Evolutionary conservation across 1,284 basidiomycete genomes (phyloP).

Genomic region (Cerioporus squamosus): DNA sequence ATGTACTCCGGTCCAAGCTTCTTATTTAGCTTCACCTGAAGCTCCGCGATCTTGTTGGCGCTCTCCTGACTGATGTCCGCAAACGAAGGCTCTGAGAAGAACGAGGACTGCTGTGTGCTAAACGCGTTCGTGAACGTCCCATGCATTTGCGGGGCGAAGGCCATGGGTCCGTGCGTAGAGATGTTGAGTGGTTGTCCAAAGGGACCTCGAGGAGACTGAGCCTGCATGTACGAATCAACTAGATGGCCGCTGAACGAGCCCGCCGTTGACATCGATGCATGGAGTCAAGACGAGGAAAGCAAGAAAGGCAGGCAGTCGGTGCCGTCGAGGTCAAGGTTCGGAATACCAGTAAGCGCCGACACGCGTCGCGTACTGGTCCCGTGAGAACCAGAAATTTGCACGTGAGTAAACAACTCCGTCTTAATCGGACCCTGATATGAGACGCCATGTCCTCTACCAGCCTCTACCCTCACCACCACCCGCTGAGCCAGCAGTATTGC

Average conservation of each 20-base stretch:
- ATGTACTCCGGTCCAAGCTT: conserved; percentile 95
- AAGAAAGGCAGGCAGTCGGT: not conserved
- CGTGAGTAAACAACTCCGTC: conserved; percentile 1
- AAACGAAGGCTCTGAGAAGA: conserved; percentile 36
- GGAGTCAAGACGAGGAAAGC: not conserved
- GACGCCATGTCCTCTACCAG: no score
- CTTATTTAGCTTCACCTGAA: conserved; percentile 86
- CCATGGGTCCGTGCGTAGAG: conserved; percentile 55
- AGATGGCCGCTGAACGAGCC: conserved; percentile 55
- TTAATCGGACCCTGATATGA: no score
- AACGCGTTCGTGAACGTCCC: conserved; percentile 38
- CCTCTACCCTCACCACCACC: no score
- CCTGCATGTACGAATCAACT: conserved; percentile 43
- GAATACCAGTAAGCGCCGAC: conserved; percentile 2
- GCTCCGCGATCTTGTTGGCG: conserved; percentile 65
- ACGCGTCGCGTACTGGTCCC: conserved; percentile 18
- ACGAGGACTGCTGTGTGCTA: conserved; percentile 18
- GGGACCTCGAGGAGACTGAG: conserved; percentile 32
- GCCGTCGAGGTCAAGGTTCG: conserved; percentile 3
- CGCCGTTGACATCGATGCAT: conserved; percentile 41
- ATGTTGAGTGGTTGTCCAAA: conserved; percentile 42
- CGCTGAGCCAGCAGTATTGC: no score
- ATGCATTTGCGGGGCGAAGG: conserved; percentile 61
- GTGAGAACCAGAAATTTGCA: conserved; percentile 8
- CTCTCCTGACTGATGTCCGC: conserved; percentile 58